Percentiles rank a stretch among this genome's conserved stretches.
Evolutionary conservation across 306 rosid species (phyloP).

Genomic region (Fragaria vesca): DNA sequence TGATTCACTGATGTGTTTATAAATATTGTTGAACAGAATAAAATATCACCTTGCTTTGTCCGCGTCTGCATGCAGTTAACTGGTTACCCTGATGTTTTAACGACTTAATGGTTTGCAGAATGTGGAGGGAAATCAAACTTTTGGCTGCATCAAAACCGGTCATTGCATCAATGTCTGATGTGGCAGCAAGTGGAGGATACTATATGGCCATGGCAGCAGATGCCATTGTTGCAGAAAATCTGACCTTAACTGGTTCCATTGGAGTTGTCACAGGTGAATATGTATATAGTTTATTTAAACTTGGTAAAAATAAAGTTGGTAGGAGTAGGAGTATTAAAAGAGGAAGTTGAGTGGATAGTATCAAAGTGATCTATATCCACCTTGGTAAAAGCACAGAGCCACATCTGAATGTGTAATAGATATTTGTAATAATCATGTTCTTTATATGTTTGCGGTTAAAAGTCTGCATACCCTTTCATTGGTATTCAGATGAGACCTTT

Average conservation of each 20-base stretch:
- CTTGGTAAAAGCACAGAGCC: neutral
- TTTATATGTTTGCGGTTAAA: neutral
- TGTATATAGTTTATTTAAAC: conserved; percentile 6
- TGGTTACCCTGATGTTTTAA: conserved; percentile 21
- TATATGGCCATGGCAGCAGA: conserved; percentile 98
- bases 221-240: conserved; percentile 87
- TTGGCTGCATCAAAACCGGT: conserved; percentile 93
- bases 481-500: neutral
- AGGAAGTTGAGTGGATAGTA: neutral
- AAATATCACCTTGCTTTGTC: neutral
- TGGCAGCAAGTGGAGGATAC: conserved; percentile 98
- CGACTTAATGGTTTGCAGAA: conserved; percentile 51
- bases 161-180: conserved; percentile 94
- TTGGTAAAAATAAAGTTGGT: neutral
- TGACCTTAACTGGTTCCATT: conserved; percentile 92
- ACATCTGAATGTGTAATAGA: neutral
- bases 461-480: neutral
- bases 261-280: conserved; percentile 88
- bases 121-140: conserved; percentile 98
- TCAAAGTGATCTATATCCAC: neutral
- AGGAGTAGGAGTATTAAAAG: too few species aligned
- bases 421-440: neutral
- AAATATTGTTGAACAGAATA: neutral
- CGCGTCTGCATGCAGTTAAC: neutral
- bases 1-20: neutral